Evolutionary conservation across 2,329 filamentous ascomycete genomes (phyloP).

Genomic region (Ophiostoma fasciatum): DNA sequence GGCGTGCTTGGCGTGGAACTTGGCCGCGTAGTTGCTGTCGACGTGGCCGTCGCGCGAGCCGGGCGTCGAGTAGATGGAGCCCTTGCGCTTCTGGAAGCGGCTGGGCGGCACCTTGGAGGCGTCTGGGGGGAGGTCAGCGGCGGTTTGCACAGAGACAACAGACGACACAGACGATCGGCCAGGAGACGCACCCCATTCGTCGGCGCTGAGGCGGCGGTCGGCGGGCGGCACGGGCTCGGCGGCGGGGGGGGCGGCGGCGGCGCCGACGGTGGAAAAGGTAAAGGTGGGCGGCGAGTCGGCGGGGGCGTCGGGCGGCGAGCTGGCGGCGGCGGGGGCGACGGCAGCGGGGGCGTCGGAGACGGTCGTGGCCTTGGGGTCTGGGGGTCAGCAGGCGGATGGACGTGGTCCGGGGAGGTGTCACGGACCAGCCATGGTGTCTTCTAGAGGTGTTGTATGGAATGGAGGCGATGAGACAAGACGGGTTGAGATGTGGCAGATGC

Average conservation of each 20-base stretch:
- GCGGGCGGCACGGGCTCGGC: neutral
- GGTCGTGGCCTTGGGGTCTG: too few relatives aligned
- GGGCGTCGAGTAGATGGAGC: slow-evolving; percentile 53
- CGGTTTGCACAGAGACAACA: neutral
- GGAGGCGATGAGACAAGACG: too few relatives aligned
- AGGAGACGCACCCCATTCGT: slow-evolving; percentile 7
- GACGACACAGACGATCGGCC: neutral
- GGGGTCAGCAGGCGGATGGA: too few relatives aligned
- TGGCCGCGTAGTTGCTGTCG: slow-evolving; percentile 40
- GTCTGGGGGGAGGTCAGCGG: slow-evolving; percentile 31
- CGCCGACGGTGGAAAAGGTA: slow-evolving; percentile 2
- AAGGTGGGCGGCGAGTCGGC: slow-evolving; percentile 4
- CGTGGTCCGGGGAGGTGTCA: too few relatives aligned
- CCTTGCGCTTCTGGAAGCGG: slow-evolving; percentile 55
- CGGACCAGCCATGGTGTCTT: too few relatives aligned
- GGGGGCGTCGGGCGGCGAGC: slow-evolving; percentile 1
- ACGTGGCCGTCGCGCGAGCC: slow-evolving; percentile 50
- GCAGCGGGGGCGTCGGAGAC: neutral
- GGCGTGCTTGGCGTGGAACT: slow-evolving; percentile 45
- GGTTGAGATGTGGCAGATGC: too few relatives aligned
- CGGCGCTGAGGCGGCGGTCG: slow-evolving; percentile 6
- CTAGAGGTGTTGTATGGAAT: too few relatives aligned
- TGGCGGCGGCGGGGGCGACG: neutral
- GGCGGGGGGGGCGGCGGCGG: neutral
- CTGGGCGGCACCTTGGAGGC: slow-evolving; percentile 52